A percentile compares a stretch with the other conserved stretches of the same genome.
phyloP scores from a whole-genome alignment of 2,329 filamentous ascomycete genomes.

The Pleurostoma richardsiae region DNA sequence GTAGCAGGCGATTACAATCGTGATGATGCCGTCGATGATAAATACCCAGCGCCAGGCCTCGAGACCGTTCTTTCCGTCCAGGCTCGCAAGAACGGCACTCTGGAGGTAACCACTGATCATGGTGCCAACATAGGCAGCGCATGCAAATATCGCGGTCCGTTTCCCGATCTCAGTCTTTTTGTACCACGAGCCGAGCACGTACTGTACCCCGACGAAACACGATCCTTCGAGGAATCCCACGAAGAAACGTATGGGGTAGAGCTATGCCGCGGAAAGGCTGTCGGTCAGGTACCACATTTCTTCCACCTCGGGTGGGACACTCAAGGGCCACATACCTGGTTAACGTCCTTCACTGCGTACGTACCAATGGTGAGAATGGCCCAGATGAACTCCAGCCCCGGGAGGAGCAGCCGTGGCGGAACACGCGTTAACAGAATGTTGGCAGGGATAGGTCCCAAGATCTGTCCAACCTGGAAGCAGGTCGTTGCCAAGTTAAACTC shows the following conservation, averaged over 20 bases:
- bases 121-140: constrained; percentile 52
- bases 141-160: constrained; percentile 55
- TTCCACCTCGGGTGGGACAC: neutral
- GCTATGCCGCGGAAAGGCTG: neutral
- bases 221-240: constrained; percentile 39
- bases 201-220: constrained; percentile 43
- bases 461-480: constrained; percentile 11
- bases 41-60: constrained; percentile 47
- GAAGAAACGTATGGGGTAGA: constrained; percentile 34
- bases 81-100: constrained; percentile 30
- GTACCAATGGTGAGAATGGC: constrained; percentile 13
- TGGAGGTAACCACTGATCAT: constrained; percentile 56
- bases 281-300: neutral
- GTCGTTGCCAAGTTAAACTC: constrained; percentile 11
- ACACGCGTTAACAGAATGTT: constrained; percentile 24
- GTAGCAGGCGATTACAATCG: constrained; percentile 43
- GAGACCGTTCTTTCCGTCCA: constrained; percentile 37
- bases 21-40: constrained; percentile 46
- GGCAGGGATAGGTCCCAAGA: constrained; percentile 13
- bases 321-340: constrained; percentile 6
- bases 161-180: constrained; percentile 56
- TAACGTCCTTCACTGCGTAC: constrained; percentile 9
- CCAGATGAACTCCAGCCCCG: constrained; percentile 35
- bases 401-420: constrained; percentile 35
- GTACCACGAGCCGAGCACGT: constrained; percentile 54